phyloP scores from a whole-genome alignment of 192 early-diverging fungal genomes.

The Chytriomyces hyalinus region DNA sequence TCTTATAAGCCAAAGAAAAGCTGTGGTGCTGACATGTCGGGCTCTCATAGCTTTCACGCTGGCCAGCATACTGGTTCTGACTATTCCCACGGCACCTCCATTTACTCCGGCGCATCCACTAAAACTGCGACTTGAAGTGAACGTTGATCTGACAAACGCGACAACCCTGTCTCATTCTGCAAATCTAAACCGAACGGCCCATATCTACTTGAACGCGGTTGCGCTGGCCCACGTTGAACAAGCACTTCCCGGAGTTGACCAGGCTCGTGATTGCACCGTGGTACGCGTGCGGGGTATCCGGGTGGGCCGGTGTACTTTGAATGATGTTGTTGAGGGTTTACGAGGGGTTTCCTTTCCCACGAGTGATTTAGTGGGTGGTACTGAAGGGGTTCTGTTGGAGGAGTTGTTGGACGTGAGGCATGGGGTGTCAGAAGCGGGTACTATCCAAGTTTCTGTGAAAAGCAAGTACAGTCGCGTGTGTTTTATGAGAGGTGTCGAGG shows the following conservation, averaged over 20 bases:
- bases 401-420: background rate
- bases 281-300: background rate
- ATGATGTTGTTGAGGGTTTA: too few relatives aligned
- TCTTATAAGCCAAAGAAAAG: background rate
- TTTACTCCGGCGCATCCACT: background rate
- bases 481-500: constrained; percentile 1
- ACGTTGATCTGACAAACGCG: background rate
- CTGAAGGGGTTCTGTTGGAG: background rate
- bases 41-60: background rate
- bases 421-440: background rate
- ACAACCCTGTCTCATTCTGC: background rate
- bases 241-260: background rate
- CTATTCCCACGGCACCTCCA: background rate
- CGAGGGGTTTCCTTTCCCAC: background rate
- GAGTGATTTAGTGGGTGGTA: background rate
- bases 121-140: background rate
- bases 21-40: background rate
- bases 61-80: background rate
- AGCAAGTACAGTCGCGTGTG: constrained; percentile 17
- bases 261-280: background rate
- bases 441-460: background rate
- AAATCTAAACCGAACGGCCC: background rate
- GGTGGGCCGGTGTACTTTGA: too few relatives aligned
- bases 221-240: constrained; percentile 4
- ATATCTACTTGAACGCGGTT: constrained; percentile 2